phyloP scores from a whole-genome alignment of 1,284 basidiomycete species.

The Ceratobasidium sp. region DNA sequence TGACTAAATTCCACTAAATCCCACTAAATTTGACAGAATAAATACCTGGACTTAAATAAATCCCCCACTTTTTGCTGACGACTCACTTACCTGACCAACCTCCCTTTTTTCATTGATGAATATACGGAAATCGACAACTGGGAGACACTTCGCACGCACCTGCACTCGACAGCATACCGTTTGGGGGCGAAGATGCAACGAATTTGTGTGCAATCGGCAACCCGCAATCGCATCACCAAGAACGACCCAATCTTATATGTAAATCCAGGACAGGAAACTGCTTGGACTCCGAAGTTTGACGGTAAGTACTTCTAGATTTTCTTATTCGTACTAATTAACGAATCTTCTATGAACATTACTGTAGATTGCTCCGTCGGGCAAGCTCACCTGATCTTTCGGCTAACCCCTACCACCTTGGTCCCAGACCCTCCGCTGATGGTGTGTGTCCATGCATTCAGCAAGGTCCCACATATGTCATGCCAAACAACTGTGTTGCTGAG shows the following conservation, averaged over 20 bases:
- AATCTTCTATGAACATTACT: not conserved
- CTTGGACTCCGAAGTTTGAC: not conserved
- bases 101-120: constrained; percentile 10
- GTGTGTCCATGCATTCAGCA: constrained; percentile 3
- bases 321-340: too few species aligned
- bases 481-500: not conserved
- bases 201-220: not conserved
- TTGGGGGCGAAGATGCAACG: constrained; percentile 12
- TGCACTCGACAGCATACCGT: not conserved
- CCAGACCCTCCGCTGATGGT: constrained; percentile 13
- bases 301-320: not conserved
- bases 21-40: too few species aligned
- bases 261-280: not conserved
- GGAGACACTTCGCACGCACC: constrained; percentile 7
- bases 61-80: too few species aligned
- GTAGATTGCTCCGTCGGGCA: constrained; percentile 13
- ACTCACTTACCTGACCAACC: not conserved
- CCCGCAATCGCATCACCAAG: not conserved
- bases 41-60: too few species aligned
- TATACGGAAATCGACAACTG: constrained; percentile 1
- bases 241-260: constrained; percentile 17
- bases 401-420: not conserved
- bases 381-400: constrained; percentile 8
- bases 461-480: not conserved
- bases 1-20: too few species aligned